Evolutionary conservation across 1,139 yeast species (phyloP), one percentile per base, ranked within the genome.

Genomic region (Protomyces gravidus): DNA sequence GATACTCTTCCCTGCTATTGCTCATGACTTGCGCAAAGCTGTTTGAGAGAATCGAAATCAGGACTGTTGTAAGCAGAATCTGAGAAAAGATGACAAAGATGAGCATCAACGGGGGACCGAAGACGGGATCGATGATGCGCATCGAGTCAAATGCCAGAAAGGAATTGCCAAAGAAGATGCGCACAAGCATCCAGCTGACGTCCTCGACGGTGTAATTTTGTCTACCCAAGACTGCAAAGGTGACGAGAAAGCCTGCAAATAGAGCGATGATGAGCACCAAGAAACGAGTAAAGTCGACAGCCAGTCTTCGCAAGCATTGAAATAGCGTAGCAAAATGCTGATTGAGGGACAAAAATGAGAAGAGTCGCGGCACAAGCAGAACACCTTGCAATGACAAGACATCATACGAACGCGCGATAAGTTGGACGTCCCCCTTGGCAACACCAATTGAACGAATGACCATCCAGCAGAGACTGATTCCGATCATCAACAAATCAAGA

Each of bases 311-410:
- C 39, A 71, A 62, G 57, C 73, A 71, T 2, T 73, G 73, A 6
- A 71, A 62, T 17, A 71, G 62, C 1, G 74, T 71, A 3, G 73
- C 73, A 61, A 68, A 71, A 59, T 71, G 71, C 11, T 73, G 73
- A 39, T 65, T 65, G n/a, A 71, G 64, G 1, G 72, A 64, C 40
- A 71, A 61, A 33, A 67, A 67, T 2, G 74, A 71, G 53, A 70
- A 70, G 46, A 69, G 66, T 25, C 73, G 62, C 1, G 73, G 73
- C 6, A 71, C 70, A 17, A 71, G 65, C 23, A 71, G 47, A 33
- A 70, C 64, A 1, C 71, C 73, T 52, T 70, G 72, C 23, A 71
- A 60, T 2, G 73, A 68, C 27, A 71, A 61, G 19, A 71, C 63
- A 40, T 71, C 73, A 59, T 66, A 70, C 30, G 73, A 68, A 11